These are phyloP conservation scores for Lumnitzera racemosa DNA, from an alignment of 345 rosid species.

Conservation along the genomic window DNA sequence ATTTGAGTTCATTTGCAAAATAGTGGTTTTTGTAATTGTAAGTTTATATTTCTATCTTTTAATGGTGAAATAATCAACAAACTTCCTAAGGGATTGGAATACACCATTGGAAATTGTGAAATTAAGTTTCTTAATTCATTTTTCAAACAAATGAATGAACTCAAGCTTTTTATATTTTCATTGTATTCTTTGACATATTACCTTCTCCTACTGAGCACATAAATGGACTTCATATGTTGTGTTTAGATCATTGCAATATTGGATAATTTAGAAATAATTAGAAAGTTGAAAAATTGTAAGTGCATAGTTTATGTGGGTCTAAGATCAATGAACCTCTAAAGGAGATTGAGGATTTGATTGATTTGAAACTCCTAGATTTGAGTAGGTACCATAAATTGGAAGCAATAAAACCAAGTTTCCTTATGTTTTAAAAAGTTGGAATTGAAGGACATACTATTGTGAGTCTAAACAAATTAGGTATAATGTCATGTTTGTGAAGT, in stretches of 20 bases:
- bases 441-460: constrained; percentile 5
- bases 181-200: background rate
- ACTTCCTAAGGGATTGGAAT: constrained; percentile 11
- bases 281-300: background rate
- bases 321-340: too few species aligned
- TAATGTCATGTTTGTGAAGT: constrained; percentile 3
- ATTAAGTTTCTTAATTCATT: background rate
- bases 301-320: constrained; percentile 6
- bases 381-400: constrained; percentile 6
- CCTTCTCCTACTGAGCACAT: constrained; percentile 4
- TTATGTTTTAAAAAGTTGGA: too few species aligned
- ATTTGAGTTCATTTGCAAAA: background rate
- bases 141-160: constrained; percentile 9
- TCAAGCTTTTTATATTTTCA: constrained; percentile 14
- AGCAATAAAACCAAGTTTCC: constrained; percentile 12
- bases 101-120: background rate
- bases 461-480: constrained; percentile 12
- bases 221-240: constrained; percentile 6
- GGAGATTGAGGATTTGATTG: constrained; percentile 4
- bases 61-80: background rate
- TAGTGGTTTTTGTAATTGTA: background rate
- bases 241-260: constrained; percentile 2
- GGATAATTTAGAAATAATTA: constrained; percentile 9
- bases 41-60: constrained; percentile 1
- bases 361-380: constrained; percentile 15